Evolutionary conservation across 306 rosid genomes (phyloP).

Genomic region (Cucumis hystrix): DNA sequence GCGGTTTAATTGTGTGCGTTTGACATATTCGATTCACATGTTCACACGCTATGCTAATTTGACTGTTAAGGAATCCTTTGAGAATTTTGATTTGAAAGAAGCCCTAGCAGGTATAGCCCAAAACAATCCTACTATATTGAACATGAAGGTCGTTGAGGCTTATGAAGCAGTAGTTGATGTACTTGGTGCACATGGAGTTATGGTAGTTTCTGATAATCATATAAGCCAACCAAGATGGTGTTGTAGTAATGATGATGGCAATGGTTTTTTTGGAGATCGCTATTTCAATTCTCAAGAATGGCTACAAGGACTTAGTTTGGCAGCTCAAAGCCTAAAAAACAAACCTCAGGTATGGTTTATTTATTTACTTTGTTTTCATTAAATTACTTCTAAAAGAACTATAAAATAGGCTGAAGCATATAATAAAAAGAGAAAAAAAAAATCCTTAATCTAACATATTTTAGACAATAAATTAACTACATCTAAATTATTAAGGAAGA

Average conservation of each 20-base stretch:
- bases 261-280: background rate
- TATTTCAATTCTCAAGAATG: conserved; percentile 1
- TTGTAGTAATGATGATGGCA: background rate
- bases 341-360: conserved; percentile 12
- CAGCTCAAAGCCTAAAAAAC: conserved; percentile 11
- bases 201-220: background rate
- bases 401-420: too few relatives aligned
- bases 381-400: too few relatives aligned
- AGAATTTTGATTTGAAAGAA: background rate
- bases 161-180: background rate
- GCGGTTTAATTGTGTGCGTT: conserved; percentile 15
- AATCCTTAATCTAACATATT: too few relatives aligned
- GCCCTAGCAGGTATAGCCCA: background rate
- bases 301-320: conserved; percentile 23
- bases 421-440: too few relatives aligned
- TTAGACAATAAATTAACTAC: too few relatives aligned
- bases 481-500: too few relatives aligned
- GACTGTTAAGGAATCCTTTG: background rate
- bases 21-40: background rate
- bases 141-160: background rate
- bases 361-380: background rate
- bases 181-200: background rate
- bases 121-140: background rate
- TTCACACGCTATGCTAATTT: background rate
- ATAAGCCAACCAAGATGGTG: background rate